Conservation (phyloP, 306 rosid genomes). For the Rubus parviflorus region DNA sequence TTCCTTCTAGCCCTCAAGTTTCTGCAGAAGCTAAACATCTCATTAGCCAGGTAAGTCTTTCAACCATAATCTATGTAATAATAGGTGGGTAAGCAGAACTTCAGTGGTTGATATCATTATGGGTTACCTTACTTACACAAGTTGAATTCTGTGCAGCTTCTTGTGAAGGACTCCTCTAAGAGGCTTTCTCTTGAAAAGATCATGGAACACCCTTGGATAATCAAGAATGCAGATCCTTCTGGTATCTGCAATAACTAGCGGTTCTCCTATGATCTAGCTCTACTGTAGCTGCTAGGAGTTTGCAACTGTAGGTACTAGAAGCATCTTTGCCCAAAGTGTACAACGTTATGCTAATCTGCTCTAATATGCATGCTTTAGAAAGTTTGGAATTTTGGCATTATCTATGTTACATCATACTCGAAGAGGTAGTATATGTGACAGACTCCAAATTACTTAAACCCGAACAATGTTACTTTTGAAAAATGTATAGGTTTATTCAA, state of each 20-base stretch:
- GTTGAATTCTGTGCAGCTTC: constrained; percentile 51
- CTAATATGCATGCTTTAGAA: background rate
- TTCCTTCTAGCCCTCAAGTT: constrained; percentile 56
- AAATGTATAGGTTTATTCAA: background rate
- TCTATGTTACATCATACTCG: background rate
- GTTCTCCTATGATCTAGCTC: background rate
- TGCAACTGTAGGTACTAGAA: background rate
- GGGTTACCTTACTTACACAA: background rate
- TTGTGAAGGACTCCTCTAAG: constrained; percentile 72
- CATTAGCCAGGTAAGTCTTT: constrained; percentile 55
- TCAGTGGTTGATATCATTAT: background rate
- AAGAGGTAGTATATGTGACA: background rate
- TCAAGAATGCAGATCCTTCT: constrained; percentile 61
- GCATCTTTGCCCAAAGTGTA: background rate
- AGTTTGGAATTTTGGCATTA: background rate
- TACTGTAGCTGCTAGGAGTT: constrained; percentile 18
- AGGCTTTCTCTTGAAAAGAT: constrained; percentile 80
- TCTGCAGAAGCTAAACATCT: constrained; percentile 72
- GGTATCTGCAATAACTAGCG: constrained; percentile 49
- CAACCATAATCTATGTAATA: background rate
- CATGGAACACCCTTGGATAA: constrained; percentile 84
- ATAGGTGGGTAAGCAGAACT: background rate
- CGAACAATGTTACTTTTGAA: background rate
- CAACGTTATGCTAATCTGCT: background rate
- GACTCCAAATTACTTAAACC: background rate